Evolutionary conservation across 1,284 basidiomycete species (phyloP), one percentile per base, ranked within the genome.

Genomic region (Mycosarcoma mackinlayi): DNA sequence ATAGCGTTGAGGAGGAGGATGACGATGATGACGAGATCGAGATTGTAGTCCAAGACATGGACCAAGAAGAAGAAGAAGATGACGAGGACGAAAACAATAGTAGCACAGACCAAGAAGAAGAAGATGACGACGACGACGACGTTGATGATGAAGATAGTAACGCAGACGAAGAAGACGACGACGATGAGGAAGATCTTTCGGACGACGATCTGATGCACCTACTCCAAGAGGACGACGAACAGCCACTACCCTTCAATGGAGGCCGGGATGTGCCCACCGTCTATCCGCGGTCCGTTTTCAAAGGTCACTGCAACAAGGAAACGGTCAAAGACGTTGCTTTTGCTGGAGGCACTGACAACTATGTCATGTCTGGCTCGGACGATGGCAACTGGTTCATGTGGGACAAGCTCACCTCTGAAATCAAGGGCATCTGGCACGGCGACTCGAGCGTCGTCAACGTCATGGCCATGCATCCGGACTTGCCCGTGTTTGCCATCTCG

Each of bases 271-370:
- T 68, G 21, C 69, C 92, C 2, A 80, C 89, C 31, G 84, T 95
- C 49, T 84, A 87, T 54, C 93, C 94, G n/a, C 86, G 88, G 25
- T 83, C 82, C 53, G 86, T 87, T 9, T 96, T 88, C 83, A 81
- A 82, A 23, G 94, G 94, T 2, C 89, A 90, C 35, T 88, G 89
- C 65, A 97, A 96, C 82, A 85, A 90, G 4, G 89, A 90, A 70
- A 97, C 94, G 0, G 88, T 94, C 54, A 97, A 96, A 83, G 94
- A 96, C 82, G 93, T 91, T 71, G 93, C 92, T 80, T 94, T 92
- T 78, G 83, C 93, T 31, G 92, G 92, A 0, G 88, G 89, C 4
- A 83, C 84, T 33, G 91, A 93, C 63, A 89, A 93, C 80, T 91
- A 87, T 62, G 87, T 96, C 30, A 86, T 88, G 8, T 92, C 91